A percentile compares a stretch with the other conserved stretches of the same genome.
These are phyloP conservation scores for Sphaerulina vaccinii DNA, from an alignment of 2,329 filamentous ascomycete genomes.

Conservation along the genomic window DNA sequence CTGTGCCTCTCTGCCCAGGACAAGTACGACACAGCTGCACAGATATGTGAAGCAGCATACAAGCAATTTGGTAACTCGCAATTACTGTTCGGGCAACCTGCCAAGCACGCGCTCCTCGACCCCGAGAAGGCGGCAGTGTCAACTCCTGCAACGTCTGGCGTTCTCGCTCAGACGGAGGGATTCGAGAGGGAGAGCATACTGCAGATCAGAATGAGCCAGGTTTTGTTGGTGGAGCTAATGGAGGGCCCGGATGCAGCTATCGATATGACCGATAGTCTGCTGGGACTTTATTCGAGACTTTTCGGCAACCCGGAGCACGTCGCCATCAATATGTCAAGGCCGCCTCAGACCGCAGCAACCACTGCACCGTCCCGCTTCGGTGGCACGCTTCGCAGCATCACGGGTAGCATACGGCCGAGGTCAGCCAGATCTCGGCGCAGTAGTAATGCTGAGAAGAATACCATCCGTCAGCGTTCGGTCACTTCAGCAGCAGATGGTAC, in stretches of 20 bases:
- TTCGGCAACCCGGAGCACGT: constrained; percentile 64
- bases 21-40: constrained; percentile 75
- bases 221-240: constrained; percentile 76
- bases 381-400: constrained; percentile 50
- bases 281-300: constrained; percentile 76
- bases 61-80: constrained; percentile 78
- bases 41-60: constrained; percentile 85
- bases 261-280: constrained; percentile 80
- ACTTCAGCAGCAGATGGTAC: constrained; percentile 26
- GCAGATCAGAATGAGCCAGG: constrained; percentile 94
- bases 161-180: constrained; percentile 77
- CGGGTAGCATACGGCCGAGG: constrained; percentile 66
- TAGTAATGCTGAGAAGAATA: constrained; percentile 46
- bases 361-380: constrained; percentile 30
- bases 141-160: constrained; percentile 41
- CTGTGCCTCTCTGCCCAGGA: constrained; percentile 82
- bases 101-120: constrained; percentile 37
- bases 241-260: constrained; percentile 84
- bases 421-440: constrained; percentile 29
- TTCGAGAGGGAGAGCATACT: constrained; percentile 82
- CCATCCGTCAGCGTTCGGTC: constrained; percentile 25
- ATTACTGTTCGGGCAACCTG: constrained; percentile 65
- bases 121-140: constrained; percentile 18
- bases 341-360: constrained; percentile 49
- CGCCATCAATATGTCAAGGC: constrained; percentile 30